A percentile compares a stretch with the other conserved stretches of the same genome.
Evolutionary conservation across 208 protist genomes (phyloP).

Genomic region (Crithidia sp.): DNA sequence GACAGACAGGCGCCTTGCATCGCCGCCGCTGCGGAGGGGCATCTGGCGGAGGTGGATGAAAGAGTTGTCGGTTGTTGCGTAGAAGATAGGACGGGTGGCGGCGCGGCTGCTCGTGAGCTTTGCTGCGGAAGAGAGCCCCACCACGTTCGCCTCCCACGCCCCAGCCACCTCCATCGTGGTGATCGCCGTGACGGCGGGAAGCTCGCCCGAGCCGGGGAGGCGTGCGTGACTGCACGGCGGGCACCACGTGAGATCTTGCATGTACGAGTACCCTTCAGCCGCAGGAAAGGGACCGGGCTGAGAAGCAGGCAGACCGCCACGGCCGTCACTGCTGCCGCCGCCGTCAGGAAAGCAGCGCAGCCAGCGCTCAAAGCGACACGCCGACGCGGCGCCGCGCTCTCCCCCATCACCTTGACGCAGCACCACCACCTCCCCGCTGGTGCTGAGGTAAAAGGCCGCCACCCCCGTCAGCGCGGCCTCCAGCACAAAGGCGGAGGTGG

Average conservation of each 20-base stretch:
- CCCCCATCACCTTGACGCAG: constrained; percentile 14
- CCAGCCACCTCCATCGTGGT: constrained; percentile 25
- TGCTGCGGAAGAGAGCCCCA: constrained; percentile 17
- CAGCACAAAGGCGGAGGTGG: constrained; percentile 33
- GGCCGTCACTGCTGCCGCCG: background rate
- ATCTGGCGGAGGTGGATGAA: constrained; percentile 33
- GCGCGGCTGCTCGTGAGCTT: constrained; percentile 12
- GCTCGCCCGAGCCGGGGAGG: background rate
- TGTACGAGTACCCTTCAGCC: constrained; percentile 30
- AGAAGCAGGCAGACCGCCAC: background rate
- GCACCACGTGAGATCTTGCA: constrained; percentile 40
- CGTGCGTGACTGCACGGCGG: constrained; percentile 14
- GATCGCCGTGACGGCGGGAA: constrained; percentile 18
- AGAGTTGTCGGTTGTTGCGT: constrained; percentile 18
- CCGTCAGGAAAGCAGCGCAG: constrained; percentile 58
- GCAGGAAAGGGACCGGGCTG: background rate
- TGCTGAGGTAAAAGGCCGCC: constrained; percentile 54
- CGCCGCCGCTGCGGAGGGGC: constrained; percentile 23
- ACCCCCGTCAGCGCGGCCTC: constrained; percentile 61
- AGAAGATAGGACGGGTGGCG: constrained; percentile 22
- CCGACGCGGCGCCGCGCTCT: background rate
- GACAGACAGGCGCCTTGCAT: background rate
- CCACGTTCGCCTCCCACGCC: constrained; percentile 21
- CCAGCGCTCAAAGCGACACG: constrained; percentile 48
- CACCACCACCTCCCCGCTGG: constrained; percentile 63